Evolutionary conservation across 2,329 filamentous ascomycete species (phyloP).

Genomic region (Aschersonia sp.): DNA sequence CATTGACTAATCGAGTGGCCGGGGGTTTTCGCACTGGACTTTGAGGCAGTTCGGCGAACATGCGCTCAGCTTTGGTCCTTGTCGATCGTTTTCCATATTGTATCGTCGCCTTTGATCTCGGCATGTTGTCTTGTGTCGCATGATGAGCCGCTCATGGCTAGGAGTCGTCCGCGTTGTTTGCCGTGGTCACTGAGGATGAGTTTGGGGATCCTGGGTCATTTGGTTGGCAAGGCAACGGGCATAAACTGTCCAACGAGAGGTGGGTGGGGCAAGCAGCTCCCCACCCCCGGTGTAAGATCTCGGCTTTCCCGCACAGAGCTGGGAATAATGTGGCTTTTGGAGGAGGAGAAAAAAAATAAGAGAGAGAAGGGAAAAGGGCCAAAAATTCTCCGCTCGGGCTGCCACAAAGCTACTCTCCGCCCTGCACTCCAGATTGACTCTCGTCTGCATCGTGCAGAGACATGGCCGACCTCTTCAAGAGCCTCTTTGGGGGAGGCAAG

Average conservation of each 20-base stretch:
- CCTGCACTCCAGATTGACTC: too few relatives aligned
- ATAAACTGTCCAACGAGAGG: background rate
- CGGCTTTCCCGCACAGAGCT: too few relatives aligned
- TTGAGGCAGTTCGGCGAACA: constrained; percentile 37
- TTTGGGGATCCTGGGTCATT: background rate
- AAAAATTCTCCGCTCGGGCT: too few relatives aligned
- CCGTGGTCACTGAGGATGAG: background rate
- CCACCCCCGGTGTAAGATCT: too few relatives aligned
- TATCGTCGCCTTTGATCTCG: constrained; percentile 25
- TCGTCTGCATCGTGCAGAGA: background rate
- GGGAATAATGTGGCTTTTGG: too few relatives aligned
- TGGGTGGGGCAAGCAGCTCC: background rate
- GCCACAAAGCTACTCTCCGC: too few relatives aligned
- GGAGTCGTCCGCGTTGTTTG: background rate
- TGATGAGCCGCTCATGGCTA: background rate
- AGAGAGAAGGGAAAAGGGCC: too few relatives aligned
- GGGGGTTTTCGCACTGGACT: constrained; percentile 26
- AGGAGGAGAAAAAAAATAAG: too few relatives aligned
- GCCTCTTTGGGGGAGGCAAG: constrained; percentile 55
- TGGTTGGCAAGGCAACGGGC: background rate
- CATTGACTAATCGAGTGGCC: constrained; percentile 8
- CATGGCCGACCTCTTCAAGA: constrained; percentile 51
- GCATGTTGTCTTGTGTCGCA: constrained; percentile 21
- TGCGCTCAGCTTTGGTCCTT: constrained; percentile 29
- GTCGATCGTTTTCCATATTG: constrained; percentile 37